Base-by-base conservation (phyloP, 805 yeast species). In the Lipomyces sp. region DNA sequence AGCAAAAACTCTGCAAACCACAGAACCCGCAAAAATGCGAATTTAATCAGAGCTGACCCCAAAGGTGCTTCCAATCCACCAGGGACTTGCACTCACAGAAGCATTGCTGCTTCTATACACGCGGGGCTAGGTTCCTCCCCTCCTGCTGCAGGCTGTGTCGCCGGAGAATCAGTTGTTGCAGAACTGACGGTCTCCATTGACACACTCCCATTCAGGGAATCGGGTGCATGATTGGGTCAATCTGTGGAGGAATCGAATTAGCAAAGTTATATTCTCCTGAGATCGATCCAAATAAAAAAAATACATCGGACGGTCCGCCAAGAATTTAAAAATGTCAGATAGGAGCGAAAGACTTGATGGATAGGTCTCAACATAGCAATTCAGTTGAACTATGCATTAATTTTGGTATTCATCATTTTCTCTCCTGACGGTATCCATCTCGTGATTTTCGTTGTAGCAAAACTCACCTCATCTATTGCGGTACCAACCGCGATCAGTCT, bases 301-400 rank as follows among this genome's bases (percentile, higher is more conserved):
- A 42, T 13, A n/a, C 48, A 24, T 8, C 15, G 18, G 48, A 5
- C 5, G 48, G n/a, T 15, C 48, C 48, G 48, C 15, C 18, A 42
- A 42, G 18, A 7, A n/a, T 7, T 42, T 42, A n/a, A 15, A 42
- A n/a, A 2, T 51, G 24, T 64, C 67, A 64, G 67, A 64, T 64
- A 64, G 67, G 67, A 64, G 67, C 67, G 67, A 64, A 64, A 64
- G 67, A 64, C 50, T 53, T 58, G 67, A 60, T 64, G 64, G 67
- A 60, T 35, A 57, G 33, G 30, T 59, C 34, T 64, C 67, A 64
- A 64, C 67, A 64, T 64, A 45, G 42, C 29, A 15, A 29, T 64
- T 64, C 67, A 64, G 67, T 53, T 64, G 67, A 64, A 64, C 67
- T 64, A 64, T 64, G 67, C 67, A 64, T 57, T 45, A 45, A 29